A percentile compares a stretch with the other conserved stretches of the same genome.
phyloP scores from a whole-genome alignment of 352 stramenopile genomes.

The Globisporangium uncinulatum region DNA sequence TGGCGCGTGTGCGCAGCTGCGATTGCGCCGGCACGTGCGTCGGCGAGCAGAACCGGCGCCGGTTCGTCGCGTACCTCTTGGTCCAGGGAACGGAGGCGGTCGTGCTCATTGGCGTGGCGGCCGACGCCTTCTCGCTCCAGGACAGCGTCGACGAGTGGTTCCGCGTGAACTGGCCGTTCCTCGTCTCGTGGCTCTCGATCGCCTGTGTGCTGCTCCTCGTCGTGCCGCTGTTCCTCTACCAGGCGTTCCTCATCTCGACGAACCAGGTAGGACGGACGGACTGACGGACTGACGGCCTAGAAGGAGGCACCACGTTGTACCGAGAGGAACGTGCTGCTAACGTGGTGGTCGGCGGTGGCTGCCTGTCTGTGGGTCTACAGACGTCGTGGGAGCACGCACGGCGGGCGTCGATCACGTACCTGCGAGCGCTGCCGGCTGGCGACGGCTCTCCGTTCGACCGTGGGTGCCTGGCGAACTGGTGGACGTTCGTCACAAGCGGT shows the following conservation, averaged over 20 bases:
- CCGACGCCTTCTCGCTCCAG: slow-evolving; percentile 45
- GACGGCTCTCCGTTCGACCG: slow-evolving; percentile 61
- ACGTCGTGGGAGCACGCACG: slow-evolving; percentile 77
- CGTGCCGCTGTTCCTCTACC: slow-evolving; percentile 62
- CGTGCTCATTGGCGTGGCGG: slow-evolving; percentile 41
- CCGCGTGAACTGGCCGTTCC: slow-evolving; percentile 53
- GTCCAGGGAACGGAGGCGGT: slow-evolving; percentile 48
- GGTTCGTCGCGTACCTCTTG: slow-evolving; percentile 62
- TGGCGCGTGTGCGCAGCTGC: slow-evolving; percentile 27
- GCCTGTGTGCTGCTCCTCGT: slow-evolving; percentile 53
- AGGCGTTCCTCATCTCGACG: slow-evolving; percentile 59
- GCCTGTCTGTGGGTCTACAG: slow-evolving; percentile 1
- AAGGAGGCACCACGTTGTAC: no score
- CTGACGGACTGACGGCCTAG: no score
- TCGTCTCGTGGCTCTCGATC: slow-evolving; percentile 56
- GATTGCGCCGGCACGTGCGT: slow-evolving; percentile 76
- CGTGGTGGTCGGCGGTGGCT: no score
- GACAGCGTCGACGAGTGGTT: slow-evolving; percentile 68
- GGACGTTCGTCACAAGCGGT: slow-evolving; percentile 36
- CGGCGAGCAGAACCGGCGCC: slow-evolving; percentile 57
- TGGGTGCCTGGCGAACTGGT: slow-evolving; percentile 55
- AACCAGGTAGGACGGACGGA: slow-evolving; percentile 49
- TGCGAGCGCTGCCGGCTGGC: slow-evolving; percentile 48
- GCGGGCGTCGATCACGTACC: slow-evolving; percentile 66
- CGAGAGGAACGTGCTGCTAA: no score